phyloP scores from a whole-genome alignment of 768 basidiomycete species.

The Calocybe gangraenosa region DNA sequence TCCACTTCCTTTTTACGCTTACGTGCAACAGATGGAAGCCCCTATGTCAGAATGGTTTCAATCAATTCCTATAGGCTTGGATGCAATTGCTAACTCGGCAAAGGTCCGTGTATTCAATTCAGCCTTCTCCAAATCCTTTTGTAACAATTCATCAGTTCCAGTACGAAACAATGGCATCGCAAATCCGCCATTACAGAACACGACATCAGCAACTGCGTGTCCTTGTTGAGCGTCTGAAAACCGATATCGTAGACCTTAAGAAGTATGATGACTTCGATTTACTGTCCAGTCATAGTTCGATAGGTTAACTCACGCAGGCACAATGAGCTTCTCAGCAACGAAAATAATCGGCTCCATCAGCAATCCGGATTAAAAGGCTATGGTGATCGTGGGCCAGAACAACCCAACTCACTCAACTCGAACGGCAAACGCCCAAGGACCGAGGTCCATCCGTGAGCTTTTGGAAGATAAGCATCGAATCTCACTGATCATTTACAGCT shows the following conservation, averaged over 20 bases:
- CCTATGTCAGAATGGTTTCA: constrained; percentile 85
- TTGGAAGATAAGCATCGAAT: not conserved
- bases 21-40: constrained; percentile 55
- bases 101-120: constrained; percentile 43
- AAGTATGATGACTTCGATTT: constrained; percentile 36
- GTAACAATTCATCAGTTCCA: constrained; percentile 53
- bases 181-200: constrained; percentile 59
- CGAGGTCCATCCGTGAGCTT: constrained; percentile 38
- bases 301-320: constrained; percentile 30
- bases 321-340: constrained; percentile 42
- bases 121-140: not conserved
- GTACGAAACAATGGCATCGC: constrained; percentile 66
- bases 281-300: constrained; percentile 2
- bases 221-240: constrained; percentile 49
- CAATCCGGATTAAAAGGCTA: constrained; percentile 21
- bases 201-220: constrained; percentile 54
- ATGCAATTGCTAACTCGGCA: constrained; percentile 59
- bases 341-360: constrained; percentile 47
- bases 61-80: constrained; percentile 55
- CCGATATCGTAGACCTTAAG: constrained; percentile 49
- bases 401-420: constrained; percentile 38
- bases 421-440: constrained; percentile 67
- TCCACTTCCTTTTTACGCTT: not conserved
- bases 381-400: constrained; percentile 13
- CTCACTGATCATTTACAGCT: constrained; percentile 16